Conservation (phyloP, 768 basidiomycete species). For the Serendipita indica region DNA sequence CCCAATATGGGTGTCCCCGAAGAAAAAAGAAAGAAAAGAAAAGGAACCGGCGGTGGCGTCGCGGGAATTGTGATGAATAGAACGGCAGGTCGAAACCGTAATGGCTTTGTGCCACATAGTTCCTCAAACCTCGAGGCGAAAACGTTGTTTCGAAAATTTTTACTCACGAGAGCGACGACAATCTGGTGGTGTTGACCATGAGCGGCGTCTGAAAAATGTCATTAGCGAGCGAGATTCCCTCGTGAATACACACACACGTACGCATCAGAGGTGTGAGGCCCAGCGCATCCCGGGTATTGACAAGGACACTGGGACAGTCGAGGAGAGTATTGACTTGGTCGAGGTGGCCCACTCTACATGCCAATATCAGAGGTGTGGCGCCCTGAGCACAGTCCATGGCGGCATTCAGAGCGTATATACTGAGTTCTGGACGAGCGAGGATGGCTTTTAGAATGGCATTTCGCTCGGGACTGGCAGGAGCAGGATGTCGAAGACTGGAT, state of each 20-base stretch:
- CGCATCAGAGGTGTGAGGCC: constrained; percentile 8
- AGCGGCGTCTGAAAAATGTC: background rate
- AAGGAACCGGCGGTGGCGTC: background rate
- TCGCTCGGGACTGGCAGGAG: background rate
- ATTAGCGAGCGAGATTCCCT: background rate
- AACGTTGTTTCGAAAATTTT: too few relatives aligned
- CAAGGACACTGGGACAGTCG: constrained; percentile 5
- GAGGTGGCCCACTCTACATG: background rate
- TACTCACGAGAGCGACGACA: background rate
- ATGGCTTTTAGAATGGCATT: background rate
- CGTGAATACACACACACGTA: background rate
- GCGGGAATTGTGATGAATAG: background rate
- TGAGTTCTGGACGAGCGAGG: background rate
- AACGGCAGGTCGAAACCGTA: too few relatives aligned
- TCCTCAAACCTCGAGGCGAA: too few relatives aligned
- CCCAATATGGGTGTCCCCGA: too few relatives aligned
- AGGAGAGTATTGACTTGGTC: constrained; percentile 1
- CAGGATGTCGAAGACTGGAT: background rate
- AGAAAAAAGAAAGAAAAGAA: background rate
- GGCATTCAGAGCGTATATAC: constrained; percentile 7
- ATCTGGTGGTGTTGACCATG: background rate
- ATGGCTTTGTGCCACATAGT: too few relatives aligned
- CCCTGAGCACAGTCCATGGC: constrained; percentile 7
- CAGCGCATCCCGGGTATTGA: constrained; percentile 1
- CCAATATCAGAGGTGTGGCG: background rate